phyloP scores from a whole-genome alignment of 2,329 filamentous ascomycete genomes.

The Sclerotinia spermophila region DNA sequence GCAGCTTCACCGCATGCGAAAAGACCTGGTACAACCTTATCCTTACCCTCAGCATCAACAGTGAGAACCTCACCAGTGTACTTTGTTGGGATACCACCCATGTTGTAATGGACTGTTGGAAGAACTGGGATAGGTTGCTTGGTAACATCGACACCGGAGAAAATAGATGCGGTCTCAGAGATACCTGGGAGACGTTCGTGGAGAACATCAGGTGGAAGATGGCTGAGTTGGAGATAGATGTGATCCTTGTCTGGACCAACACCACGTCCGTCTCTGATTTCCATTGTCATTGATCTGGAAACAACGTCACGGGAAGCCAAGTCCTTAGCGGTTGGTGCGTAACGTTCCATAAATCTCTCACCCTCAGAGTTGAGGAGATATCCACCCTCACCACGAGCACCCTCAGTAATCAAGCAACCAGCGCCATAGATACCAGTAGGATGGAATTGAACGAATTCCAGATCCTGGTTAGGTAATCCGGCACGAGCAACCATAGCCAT shows the following conservation, averaged over 20 bases:
- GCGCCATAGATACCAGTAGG: slow-evolving; percentile 49
- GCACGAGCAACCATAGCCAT: slow-evolving; percentile 49
- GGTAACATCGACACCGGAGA: slow-evolving; percentile 48
- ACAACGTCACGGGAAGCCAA: slow-evolving; percentile 48
- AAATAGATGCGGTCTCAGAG: slow-evolving; percentile 48
- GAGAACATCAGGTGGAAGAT: slow-evolving; percentile 46
- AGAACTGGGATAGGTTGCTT: slow-evolving; percentile 47
- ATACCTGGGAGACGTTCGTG: slow-evolving; percentile 47
- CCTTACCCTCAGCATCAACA: slow-evolving; percentile 39
- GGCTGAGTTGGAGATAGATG: slow-evolving; percentile 46
- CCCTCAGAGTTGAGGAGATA: slow-evolving; percentile 48
- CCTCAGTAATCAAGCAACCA: slow-evolving; percentile 49
- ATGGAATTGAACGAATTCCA: slow-evolving; percentile 51
- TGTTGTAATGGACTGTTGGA: slow-evolving; percentile 50
- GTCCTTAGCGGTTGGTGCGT: slow-evolving; percentile 49
- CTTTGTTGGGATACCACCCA: slow-evolving; percentile 50
- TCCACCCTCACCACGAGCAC: slow-evolving; percentile 48
- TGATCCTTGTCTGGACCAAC: slow-evolving; percentile 46
- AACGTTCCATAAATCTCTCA: slow-evolving; percentile 50
- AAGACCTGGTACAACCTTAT: slow-evolving; percentile 44
- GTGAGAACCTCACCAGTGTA: slow-evolving; percentile 47
- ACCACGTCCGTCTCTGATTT: slow-evolving; percentile 46
- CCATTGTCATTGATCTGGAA: slow-evolving; percentile 46
- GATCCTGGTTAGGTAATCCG: slow-evolving; percentile 47
- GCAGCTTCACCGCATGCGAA: slow-evolving; percentile 48